phyloP scores from a whole-genome alignment of 441 rosid genomes.

The Eruca vesicaria region DNA sequence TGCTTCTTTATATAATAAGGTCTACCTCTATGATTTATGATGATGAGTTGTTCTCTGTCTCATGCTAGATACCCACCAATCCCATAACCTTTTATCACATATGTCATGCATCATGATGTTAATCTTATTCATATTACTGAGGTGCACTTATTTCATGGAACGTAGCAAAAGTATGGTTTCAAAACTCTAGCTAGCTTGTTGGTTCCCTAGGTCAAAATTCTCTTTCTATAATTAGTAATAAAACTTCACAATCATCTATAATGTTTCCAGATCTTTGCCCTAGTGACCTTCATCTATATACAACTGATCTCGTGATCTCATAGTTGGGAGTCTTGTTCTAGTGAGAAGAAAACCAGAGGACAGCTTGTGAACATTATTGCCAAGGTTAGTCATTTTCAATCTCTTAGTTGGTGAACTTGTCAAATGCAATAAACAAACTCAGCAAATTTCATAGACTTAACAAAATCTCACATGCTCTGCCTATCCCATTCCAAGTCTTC shows the following conservation, averaged over 20 bases:
- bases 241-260: slow-evolving; percentile 20
- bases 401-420: slow-evolving; percentile 18
- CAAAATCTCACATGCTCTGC: slow-evolving; percentile 18
- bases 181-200: slow-evolving; percentile 74
- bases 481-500: slow-evolving; percentile 17
- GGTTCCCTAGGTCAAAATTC: slow-evolving; percentile 2
- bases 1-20: no score
- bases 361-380: slow-evolving; percentile 15
- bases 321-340: slow-evolving; percentile 62
- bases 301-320: slow-evolving; percentile 79
- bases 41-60: slow-evolving; percentile 11
- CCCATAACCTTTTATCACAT: no score
- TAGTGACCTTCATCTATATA: slow-evolving; percentile 61
- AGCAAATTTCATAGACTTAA: not conserved
- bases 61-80: slow-evolving; percentile 71
- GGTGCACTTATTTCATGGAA: no score
- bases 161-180: no score
- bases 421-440: slow-evolving; percentile 23
- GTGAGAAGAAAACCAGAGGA: slow-evolving; percentile 32
- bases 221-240: not conserved
- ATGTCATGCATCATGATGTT: slow-evolving; percentile 12
- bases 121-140: slow-evolving; percentile 5
- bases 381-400: slow-evolving; percentile 16
- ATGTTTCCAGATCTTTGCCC: slow-evolving; percentile 97
- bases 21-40: slow-evolving; percentile 14